A percentile compares a stretch with the other conserved stretches of the same genome.
Conservation (phyloP, 2,329 filamentous ascomycete species). For the Stromatinia cepivora region DNA sequence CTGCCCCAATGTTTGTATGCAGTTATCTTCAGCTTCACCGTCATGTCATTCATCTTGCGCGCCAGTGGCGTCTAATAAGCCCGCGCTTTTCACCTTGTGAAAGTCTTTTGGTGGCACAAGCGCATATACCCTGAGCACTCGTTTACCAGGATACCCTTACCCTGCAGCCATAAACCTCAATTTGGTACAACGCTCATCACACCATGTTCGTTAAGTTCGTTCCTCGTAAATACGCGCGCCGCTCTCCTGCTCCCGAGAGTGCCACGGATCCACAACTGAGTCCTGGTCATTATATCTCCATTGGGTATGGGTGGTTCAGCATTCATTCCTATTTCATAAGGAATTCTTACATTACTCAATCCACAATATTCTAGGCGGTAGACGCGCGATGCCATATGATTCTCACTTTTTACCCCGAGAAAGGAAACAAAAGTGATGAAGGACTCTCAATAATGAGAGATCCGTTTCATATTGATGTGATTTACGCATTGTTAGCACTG, state of each 20-base stretch:
- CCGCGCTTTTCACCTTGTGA: conserved; percentile 6
- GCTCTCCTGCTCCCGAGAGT: conserved; percentile 1
- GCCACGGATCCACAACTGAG: conserved; percentile 6
- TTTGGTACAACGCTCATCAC: not conserved
- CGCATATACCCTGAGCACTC: not conserved
- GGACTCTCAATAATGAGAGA: not conserved
- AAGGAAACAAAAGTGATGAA: not conserved
- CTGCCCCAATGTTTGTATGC: conserved; percentile 6
- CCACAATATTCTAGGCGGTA: not conserved
- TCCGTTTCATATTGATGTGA: not conserved
- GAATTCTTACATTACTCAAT: not conserved
- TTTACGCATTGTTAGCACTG: conserved; percentile 1
- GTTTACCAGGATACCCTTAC: conserved; percentile 4
- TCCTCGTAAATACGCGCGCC: conserved; percentile 16
- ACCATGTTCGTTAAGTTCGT: not conserved
- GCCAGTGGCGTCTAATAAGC: conserved; percentile 21
- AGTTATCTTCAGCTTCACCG: conserved; percentile 18
- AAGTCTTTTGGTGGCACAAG: conserved; percentile 4
- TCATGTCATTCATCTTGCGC: conserved; percentile 9
- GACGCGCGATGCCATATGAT: conserved; percentile 4
- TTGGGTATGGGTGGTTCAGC: not conserved
- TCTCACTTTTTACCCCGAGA: not conserved
- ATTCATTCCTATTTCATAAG: not conserved
- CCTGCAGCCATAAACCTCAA: conserved; percentile 3
- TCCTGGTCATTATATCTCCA: not conserved